A percentile compares a stretch with the other conserved stretches of the same genome.
phyloP scores from a whole-genome alignment of 345 rosid species.

The Populus alba region DNA sequence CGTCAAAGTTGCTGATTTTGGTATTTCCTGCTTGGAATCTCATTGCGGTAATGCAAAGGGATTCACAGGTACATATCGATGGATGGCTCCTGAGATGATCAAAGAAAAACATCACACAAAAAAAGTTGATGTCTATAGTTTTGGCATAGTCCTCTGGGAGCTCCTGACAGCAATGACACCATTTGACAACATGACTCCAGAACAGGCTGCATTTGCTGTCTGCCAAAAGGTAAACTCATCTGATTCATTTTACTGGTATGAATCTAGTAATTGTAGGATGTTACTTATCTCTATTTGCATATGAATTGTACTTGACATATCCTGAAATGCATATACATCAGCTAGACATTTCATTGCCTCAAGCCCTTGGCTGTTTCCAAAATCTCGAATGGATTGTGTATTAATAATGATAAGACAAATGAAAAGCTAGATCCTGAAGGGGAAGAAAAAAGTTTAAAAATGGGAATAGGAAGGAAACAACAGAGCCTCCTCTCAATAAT shows the following conservation, averaged over 20 bases:
- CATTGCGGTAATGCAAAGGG: slow-evolving; percentile 65
- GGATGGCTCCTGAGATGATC: slow-evolving; percentile 94
- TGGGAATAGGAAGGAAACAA: background rate
- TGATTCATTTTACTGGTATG: background rate
- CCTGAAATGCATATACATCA: background rate
- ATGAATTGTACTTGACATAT: background rate
- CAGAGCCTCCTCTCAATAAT: background rate
- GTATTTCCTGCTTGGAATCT: slow-evolving; percentile 70
- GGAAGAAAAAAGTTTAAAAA: background rate
- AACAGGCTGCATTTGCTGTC: slow-evolving; percentile 84
- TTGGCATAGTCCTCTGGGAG: slow-evolving; percentile 82
- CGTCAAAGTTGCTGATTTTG: slow-evolving; percentile 77
- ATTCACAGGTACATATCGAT: slow-evolving; percentile 72
- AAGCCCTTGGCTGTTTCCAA: background rate
- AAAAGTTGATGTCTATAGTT: slow-evolving; percentile 81
- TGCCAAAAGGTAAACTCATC: slow-evolving; percentile 59
- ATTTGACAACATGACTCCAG: slow-evolving; percentile 73
- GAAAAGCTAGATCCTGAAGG: background rate
- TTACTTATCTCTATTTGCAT: background rate
- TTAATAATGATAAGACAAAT: background rate
- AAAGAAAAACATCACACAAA: slow-evolving; percentile 66
- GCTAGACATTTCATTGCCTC: background rate
- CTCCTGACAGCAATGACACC: slow-evolving; percentile 65
- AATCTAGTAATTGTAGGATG: background rate
- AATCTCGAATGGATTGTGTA: background rate